phyloP scores from a whole-genome alignment of 2,329 filamentous ascomycete species.

The Aspergillus spinulosporus region DNA sequence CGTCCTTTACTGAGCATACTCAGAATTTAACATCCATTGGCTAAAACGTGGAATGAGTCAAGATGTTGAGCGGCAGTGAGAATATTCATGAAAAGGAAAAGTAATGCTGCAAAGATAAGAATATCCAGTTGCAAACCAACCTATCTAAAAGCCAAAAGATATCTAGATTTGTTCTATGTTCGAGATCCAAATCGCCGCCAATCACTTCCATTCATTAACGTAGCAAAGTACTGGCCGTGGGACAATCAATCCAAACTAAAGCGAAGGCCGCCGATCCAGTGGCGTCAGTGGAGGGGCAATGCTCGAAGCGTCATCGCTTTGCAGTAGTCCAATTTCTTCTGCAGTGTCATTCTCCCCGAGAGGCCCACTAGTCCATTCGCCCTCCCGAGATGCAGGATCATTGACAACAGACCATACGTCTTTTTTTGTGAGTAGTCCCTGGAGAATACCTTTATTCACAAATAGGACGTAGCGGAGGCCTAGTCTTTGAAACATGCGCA shows the following conservation, averaged over 20 bases:
- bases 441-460: slow-evolving; percentile 74
- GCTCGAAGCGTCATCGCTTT: slow-evolving; percentile 34
- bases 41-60: background rate
- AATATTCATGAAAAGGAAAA: background rate
- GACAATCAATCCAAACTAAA: slow-evolving; percentile 22
- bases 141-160: background rate
- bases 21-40: background rate
- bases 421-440: slow-evolving; percentile 92
- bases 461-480: slow-evolving; percentile 90
- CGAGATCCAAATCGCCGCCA: slow-evolving; percentile 4
- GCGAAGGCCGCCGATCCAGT: slow-evolving; percentile 30
- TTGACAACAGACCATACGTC: slow-evolving; percentile 94
- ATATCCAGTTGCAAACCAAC: background rate
- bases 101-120: background rate
- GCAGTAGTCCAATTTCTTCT: slow-evolving; percentile 43
- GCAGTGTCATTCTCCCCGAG: slow-evolving; percentile 30
- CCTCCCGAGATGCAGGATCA: slow-evolving; percentile 61
- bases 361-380: slow-evolving; percentile 31
- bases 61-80: background rate
- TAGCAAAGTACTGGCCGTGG: background rate
- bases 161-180: background rate
- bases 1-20: too few species aligned
- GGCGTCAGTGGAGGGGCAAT: slow-evolving; percentile 31
- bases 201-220: background rate
- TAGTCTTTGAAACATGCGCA: slow-evolving; percentile 91